Evolutionary conservation across 2,329 filamentous ascomycete species (phyloP).

Genomic region (Lanzia echinophila): DNA sequence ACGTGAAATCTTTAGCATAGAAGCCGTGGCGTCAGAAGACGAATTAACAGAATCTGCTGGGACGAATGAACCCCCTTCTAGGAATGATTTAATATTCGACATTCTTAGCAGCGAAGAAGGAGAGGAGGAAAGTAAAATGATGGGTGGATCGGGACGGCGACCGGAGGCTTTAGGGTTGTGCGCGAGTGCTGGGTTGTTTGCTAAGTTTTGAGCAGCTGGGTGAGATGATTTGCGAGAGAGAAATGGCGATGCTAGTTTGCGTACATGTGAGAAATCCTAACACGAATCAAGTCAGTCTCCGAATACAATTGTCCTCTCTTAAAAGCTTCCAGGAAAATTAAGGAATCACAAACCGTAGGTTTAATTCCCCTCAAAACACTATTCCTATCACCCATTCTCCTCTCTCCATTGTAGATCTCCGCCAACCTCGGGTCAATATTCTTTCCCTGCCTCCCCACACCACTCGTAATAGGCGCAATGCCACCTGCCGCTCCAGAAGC

Average conservation of each 20-base stretch:
- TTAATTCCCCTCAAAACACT: conserved; percentile 80
- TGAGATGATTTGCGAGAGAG: conserved; percentile 53
- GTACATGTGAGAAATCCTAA: conserved; percentile 89
- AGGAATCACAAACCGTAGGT: conserved; percentile 58
- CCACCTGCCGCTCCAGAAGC: conserved; percentile 38
- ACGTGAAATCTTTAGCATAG: conserved; percentile 81
- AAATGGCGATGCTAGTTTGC: conserved; percentile 76
- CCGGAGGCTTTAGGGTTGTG: conserved; percentile 47
- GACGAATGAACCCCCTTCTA: conserved; percentile 75
- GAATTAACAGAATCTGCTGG: conserved; percentile 61
- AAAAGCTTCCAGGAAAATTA: not conserved
- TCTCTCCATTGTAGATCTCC: conserved; percentile 86
- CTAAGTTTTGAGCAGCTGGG: conserved; percentile 30
- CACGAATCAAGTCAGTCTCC: not conserved
- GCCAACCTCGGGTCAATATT: conserved; percentile 73
- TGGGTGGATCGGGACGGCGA: conserved; percentile 66
- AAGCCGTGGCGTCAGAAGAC: conserved; percentile 57
- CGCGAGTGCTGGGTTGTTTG: conserved; percentile 41
- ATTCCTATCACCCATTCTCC: conserved; percentile 89
- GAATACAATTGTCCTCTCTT: too few species aligned
- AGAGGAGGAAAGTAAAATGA: conserved; percentile 93
- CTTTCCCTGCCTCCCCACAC: conserved; percentile 50
- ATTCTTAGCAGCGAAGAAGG: conserved; percentile 91
- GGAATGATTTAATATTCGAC: conserved; percentile 92
- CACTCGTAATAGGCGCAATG: conserved; percentile 33